A percentile compares a stretch with the other conserved stretches of the same genome.
Evolutionary conservation across 768 basidiomycete species (phyloP).

Genomic region (Peribolospora baueri): DNA sequence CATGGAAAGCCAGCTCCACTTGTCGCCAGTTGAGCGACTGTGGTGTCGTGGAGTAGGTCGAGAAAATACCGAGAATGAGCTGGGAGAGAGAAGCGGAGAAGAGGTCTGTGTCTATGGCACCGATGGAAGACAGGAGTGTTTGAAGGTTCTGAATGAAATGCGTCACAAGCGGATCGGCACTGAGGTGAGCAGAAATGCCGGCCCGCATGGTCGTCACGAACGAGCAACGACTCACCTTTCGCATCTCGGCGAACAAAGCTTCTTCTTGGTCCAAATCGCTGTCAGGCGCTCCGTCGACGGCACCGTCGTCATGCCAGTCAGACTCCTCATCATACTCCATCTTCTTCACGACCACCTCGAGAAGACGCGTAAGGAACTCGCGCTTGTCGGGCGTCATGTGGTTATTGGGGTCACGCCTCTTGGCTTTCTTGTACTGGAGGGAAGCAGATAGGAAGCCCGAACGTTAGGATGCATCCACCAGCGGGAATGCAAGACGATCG

Average conservation of each 20-base stretch:
- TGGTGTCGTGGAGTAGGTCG: conserved; percentile 18
- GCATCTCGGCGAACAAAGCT: conserved; percentile 55
- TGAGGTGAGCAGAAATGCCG: too few species aligned
- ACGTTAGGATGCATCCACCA: not conserved
- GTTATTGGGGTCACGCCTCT: conserved; percentile 30
- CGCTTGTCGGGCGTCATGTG: conserved; percentile 24
- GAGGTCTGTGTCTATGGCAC: conserved; percentile 60
- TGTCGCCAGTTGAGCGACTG: conserved; percentile 61
- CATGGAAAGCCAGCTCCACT: conserved; percentile 74
- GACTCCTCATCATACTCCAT: conserved; percentile 46
- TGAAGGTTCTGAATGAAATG: conserved; percentile 40
- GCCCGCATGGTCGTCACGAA: not conserved
- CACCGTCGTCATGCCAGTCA: conserved; percentile 35
- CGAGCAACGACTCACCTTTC: conserved; percentile 35
- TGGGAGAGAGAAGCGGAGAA: conserved; percentile 53
- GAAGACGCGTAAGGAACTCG: conserved; percentile 55
- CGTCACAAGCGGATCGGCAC: too few species aligned
- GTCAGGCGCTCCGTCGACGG: conserved; percentile 19
- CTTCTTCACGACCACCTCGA: conserved; percentile 58
- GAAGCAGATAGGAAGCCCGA: not conserved
- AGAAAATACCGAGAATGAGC: conserved; percentile 50
- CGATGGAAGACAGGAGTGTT: conserved; percentile 61
- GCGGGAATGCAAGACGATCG: not conserved
- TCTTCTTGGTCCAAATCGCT: conserved; percentile 69
- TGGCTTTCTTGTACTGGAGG: conserved; percentile 45